Percentiles rank a stretch among this genome's conserved stretches.
Evolutionary conservation across 768 basidiomycete species (phyloP).

Genomic region (Agrocybe chaxingu): DNA sequence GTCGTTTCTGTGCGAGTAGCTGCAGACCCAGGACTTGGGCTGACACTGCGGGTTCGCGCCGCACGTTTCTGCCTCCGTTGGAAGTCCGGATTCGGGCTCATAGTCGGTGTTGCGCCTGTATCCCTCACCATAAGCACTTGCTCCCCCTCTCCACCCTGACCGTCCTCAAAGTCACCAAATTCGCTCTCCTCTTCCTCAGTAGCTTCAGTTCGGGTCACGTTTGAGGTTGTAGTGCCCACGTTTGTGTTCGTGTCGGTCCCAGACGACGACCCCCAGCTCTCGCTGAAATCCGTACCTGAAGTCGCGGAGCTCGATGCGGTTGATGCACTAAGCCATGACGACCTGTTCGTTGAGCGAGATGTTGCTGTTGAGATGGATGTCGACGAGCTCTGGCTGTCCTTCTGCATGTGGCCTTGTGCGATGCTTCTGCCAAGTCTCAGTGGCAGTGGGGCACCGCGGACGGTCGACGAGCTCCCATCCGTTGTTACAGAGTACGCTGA

Average conservation of each 20-base stretch:
- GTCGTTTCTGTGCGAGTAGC: too few species aligned
- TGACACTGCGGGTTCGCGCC: not conserved
- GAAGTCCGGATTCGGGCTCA: slow-evolving; percentile 49
- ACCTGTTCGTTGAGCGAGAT: slow-evolving; percentile 4
- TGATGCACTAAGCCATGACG: slow-evolving; percentile 11
- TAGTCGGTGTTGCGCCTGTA: slow-evolving; percentile 46
- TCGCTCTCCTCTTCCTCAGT: slow-evolving; percentile 10
- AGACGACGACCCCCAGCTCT: slow-evolving; percentile 3
- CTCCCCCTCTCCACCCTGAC: slow-evolving; percentile 7
- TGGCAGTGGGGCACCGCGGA: slow-evolving; percentile 2
- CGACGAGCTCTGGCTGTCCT: slow-evolving; percentile 20
- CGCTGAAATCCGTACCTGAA: slow-evolving; percentile 2
- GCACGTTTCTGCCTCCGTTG: slow-evolving; percentile 19
- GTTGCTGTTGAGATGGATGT: slow-evolving; percentile 8
- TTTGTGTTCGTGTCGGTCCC: slow-evolving; percentile 2
- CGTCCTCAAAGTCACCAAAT: slow-evolving; percentile 17
- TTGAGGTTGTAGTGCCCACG: not conserved
- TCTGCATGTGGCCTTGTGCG: slow-evolving; percentile 16
- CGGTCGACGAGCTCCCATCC: too few species aligned
- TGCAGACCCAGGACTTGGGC: too few species aligned
- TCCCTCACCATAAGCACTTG: slow-evolving; percentile 41
- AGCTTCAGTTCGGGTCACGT: not conserved
- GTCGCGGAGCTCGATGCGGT: slow-evolving; percentile 5
- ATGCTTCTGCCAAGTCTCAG: not conserved
- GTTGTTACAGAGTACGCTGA: not conserved